Conservation (phyloP, 805 yeast species). For the Wickerhamiella lipophila region DNA sequence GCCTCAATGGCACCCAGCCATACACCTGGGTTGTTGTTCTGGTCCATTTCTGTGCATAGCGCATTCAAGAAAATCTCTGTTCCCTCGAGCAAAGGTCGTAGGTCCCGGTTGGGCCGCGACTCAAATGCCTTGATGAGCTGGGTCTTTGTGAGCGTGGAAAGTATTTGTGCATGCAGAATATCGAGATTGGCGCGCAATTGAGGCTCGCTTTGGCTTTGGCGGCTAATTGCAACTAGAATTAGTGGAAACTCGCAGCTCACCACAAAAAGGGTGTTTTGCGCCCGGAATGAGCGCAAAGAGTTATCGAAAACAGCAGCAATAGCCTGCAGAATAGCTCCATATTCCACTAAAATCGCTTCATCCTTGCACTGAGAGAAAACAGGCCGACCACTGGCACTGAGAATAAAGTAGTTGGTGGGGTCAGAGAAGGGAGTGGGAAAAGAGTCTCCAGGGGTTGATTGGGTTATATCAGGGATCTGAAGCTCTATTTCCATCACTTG, state of each 20-base stretch:
- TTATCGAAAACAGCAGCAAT: slow-evolving; percentile 20
- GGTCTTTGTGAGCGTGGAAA: slow-evolving; percentile 75
- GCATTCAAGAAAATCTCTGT: slow-evolving; percentile 64
- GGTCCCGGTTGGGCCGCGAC: slow-evolving; percentile 66
- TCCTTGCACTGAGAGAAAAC: slow-evolving; percentile 19
- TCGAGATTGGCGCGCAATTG: slow-evolving; percentile 53
- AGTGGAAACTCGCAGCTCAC: slow-evolving; percentile 57
- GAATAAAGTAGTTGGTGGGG: slow-evolving; percentile 17
- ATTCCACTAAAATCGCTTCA: slow-evolving; percentile 18
- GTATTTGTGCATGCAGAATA: slow-evolving; percentile 57
- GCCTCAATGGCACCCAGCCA: slow-evolving; percentile 56
- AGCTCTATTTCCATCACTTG: background rate
- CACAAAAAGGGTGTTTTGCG: slow-evolving; percentile 42
- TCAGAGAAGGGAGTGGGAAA: background rate
- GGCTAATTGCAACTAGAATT: slow-evolving; percentile 51
- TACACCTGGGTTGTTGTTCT: slow-evolving; percentile 46
- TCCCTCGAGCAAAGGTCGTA: slow-evolving; percentile 60
- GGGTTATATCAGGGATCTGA: background rate
- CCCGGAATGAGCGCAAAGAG: slow-evolving; percentile 34
- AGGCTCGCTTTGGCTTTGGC: slow-evolving; percentile 27
- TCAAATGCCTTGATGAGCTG: slow-evolving; percentile 57
- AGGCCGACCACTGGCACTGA: slow-evolving; percentile 23
- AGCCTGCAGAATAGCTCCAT: slow-evolving; percentile 23
- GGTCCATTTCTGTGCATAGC: slow-evolving; percentile 41
- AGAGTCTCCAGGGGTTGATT: background rate